Percentiles rank a stretch among this genome's conserved stretches.
Conservation (phyloP, 192 early-diverging fungal genomes). For the Linnemannia exigua region DNA sequence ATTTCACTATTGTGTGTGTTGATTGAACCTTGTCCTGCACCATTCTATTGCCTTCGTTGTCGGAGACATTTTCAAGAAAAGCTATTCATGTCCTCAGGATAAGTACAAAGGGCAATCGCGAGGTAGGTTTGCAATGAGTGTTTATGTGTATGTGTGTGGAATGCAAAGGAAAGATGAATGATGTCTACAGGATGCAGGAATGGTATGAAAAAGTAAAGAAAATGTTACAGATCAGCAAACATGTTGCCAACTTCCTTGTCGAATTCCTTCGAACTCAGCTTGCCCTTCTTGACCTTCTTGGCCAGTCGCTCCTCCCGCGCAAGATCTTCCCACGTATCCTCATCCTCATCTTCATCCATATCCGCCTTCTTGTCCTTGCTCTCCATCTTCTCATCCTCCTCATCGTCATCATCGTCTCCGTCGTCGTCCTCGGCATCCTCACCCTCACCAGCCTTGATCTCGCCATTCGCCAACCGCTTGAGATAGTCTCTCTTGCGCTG, state of each 20-base stretch:
- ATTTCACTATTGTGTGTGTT: not conserved
- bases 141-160: not conserved
- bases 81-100: too few relatives aligned
- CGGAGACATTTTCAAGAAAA: not conserved
- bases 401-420: slow-evolving; percentile 5
- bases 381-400: slow-evolving; percentile 40
- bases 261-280: slow-evolving; percentile 61
- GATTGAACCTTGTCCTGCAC: slow-evolving; percentile 5
- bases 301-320: slow-evolving; percentile 67
- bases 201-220: not conserved
- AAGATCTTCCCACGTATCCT: slow-evolving; percentile 76
- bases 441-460: slow-evolving; percentile 37
- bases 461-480: slow-evolving; percentile 56
- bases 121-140: not conserved
- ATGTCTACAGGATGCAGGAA: not conserved
- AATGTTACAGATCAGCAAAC: slow-evolving; percentile 46
- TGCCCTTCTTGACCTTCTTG: slow-evolving; percentile 73
- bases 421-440: slow-evolving; percentile 27
- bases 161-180: not conserved
- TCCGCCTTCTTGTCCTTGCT: slow-evolving; percentile 24
- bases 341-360: slow-evolving; percentile 40
- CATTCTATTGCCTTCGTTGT: not conserved
- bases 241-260: slow-evolving; percentile 58
- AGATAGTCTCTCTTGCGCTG: slow-evolving; percentile 67
- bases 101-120: too few relatives aligned